Conservation (phyloP, 345 rosid genomes). For the Sapria himalayana region DNA sequence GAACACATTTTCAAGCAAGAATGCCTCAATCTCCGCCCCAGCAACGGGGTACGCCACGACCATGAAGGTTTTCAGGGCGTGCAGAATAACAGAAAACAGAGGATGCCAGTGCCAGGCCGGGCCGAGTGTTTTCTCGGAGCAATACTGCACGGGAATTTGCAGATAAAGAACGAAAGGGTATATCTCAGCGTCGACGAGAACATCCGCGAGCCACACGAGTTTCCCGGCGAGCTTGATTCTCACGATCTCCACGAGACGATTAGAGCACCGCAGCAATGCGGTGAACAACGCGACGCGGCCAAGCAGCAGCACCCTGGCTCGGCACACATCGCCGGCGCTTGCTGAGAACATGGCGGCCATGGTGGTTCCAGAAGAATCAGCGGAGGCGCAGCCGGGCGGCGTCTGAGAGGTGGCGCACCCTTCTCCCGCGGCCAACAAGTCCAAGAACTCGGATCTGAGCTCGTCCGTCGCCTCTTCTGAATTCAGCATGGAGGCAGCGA, state of each 20-base stretch:
- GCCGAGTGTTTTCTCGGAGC: slow-evolving; percentile 27
- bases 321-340: slow-evolving; percentile 17
- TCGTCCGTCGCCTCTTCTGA: slow-evolving; percentile 31
- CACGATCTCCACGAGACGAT: slow-evolving; percentile 27
- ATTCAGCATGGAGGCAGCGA: slow-evolving; percentile 39
- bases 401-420: slow-evolving; percentile 10
- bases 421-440: slow-evolving; percentile 31
- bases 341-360: slow-evolving; percentile 29
- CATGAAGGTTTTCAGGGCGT: slow-evolving; percentile 53
- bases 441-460: slow-evolving; percentile 34
- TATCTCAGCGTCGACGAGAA: slow-evolving; percentile 32
- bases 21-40: slow-evolving; percentile 42
- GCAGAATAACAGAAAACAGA: slow-evolving; percentile 33
- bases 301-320: slow-evolving; percentile 17
- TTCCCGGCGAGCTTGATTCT: slow-evolving; percentile 26
- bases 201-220: slow-evolving; percentile 49
- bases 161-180: slow-evolving; percentile 43
- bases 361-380: slow-evolving; percentile 11
- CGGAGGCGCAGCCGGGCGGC: slow-evolving; percentile 13
- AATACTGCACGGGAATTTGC: slow-evolving; percentile 37
- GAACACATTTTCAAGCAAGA: slow-evolving; percentile 54
- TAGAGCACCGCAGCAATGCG: slow-evolving; percentile 35
- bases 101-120: slow-evolving; percentile 73
- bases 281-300: slow-evolving; percentile 38
- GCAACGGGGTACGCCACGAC: slow-evolving; percentile 35